phyloP scores from a whole-genome alignment of 169 alveolate genomes.

The Eimeria brunetti region DNA sequence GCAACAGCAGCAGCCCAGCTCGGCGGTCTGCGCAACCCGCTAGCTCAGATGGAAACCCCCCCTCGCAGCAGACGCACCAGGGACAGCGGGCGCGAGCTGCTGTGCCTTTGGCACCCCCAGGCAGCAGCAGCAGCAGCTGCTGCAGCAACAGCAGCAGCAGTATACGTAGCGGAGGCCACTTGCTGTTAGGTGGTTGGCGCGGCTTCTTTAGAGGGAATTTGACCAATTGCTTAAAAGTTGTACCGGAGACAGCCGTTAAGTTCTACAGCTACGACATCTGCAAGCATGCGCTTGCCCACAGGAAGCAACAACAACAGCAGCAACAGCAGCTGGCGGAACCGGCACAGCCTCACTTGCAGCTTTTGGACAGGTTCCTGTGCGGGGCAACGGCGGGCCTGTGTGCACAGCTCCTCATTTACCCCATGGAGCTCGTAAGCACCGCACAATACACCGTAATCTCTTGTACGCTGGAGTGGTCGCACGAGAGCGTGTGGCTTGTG shows the following conservation, averaged over 20 bases:
- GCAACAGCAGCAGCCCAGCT: not conserved
- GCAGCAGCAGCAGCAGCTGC: constrained; percentile 29
- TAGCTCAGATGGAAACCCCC: not conserved
- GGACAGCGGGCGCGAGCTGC: not conserved
- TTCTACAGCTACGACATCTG: constrained; percentile 81
- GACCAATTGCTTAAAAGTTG: constrained; percentile 82
- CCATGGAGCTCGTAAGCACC: constrained; percentile 84
- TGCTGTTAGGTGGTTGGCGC: constrained; percentile 74
- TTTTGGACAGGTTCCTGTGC: constrained; percentile 81
- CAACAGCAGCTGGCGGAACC: constrained; percentile 16
- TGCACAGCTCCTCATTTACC: constrained; percentile 83
- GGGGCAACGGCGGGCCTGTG: constrained; percentile 82
- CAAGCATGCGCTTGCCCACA: constrained; percentile 68
- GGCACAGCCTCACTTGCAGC: constrained; percentile 61
- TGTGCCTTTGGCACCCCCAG: not conserved
- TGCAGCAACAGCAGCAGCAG: constrained; percentile 30
- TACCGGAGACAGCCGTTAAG: constrained; percentile 82
- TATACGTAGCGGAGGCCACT: constrained; percentile 36
- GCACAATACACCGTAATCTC: not conserved
- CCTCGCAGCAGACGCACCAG: not conserved
- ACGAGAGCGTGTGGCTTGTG: not conserved
- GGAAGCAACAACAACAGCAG: constrained; percentile 44
- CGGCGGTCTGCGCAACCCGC: constrained; percentile 20
- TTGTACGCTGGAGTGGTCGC: not conserved
- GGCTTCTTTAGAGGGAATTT: constrained; percentile 85